Conservation (phyloP, 805 yeast genomes). For the Wickerhamomyces strasburgensis region DNA sequence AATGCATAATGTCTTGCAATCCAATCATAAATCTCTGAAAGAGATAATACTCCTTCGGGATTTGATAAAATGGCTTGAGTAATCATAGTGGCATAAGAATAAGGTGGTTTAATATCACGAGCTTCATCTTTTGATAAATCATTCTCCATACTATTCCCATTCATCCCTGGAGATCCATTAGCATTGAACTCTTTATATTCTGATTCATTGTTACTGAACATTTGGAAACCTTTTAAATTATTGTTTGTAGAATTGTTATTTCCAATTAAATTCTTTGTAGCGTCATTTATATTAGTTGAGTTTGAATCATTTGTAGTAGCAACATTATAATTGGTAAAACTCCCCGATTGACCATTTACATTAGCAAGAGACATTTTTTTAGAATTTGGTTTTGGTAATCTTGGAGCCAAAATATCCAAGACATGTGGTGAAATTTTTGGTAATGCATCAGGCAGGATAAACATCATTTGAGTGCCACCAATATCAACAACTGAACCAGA, state of each 20-base stretch:
- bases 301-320: constrained; percentile 18
- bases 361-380: constrained; percentile 13
- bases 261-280: no score
- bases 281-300: constrained; percentile 1
- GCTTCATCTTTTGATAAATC: constrained; percentile 87
- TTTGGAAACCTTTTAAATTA: constrained; percentile 44
- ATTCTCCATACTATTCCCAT: constrained; percentile 26
- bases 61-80: constrained; percentile 93
- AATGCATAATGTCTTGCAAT: constrained; percentile 84
- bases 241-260: constrained; percentile 7
- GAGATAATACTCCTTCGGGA: constrained; percentile 79
- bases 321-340: not conserved
- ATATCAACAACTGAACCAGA: constrained; percentile 92
- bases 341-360: not conserved
- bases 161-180: constrained; percentile 1
- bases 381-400: constrained; percentile 25
- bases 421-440: constrained; percentile 52
- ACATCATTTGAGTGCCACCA: constrained; percentile 99
- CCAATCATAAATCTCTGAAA: constrained; percentile 91
- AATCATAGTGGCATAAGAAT: constrained; percentile 96
- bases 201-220: constrained; percentile 38
- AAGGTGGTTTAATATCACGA: constrained; percentile 93
- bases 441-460: constrained; percentile 85
- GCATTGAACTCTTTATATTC: not conserved
- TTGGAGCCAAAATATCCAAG: constrained; percentile 30